phyloP scores from a whole-genome alignment of 208 protist species.

The Blastocrithidia nonstop region DNA sequence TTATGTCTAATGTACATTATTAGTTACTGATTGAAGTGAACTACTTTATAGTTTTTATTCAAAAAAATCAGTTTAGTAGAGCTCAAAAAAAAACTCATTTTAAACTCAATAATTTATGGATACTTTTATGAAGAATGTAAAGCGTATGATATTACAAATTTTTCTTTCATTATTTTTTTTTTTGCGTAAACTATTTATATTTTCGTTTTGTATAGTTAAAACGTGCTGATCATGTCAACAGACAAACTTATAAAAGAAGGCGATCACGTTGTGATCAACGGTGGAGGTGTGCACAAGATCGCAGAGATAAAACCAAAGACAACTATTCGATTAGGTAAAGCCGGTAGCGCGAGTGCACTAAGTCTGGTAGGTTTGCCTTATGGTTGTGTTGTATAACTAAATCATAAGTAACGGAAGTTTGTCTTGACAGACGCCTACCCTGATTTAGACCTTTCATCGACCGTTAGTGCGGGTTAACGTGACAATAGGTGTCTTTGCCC shows the following conservation, averaged over 20 bases:
- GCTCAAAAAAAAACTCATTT: too few relatives aligned
- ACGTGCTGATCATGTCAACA: too few relatives aligned
- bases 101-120: too few relatives aligned
- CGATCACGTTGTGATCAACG: slow-evolving; percentile 74
- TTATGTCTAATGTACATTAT: too few relatives aligned
- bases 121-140: too few relatives aligned
- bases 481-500: slow-evolving; percentile 78
- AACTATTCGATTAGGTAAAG: slow-evolving; percentile 47
- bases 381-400: slow-evolving; percentile 56
- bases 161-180: too few relatives aligned
- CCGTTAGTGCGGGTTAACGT: slow-evolving; percentile 9
- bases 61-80: too few relatives aligned
- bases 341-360: slow-evolving; percentile 29
- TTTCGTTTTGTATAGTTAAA: too few relatives aligned
- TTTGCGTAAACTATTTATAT: too few relatives aligned
- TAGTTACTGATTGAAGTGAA: too few relatives aligned
- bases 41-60: too few relatives aligned
- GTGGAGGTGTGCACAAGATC: slow-evolving; percentile 53
- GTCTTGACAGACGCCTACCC: slow-evolving; percentile 60
- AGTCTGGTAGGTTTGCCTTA: slow-evolving; percentile 71
- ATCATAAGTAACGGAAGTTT: slow-evolving; percentile 33
- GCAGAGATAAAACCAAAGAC: slow-evolving; percentile 32
- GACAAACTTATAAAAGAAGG: slow-evolving; percentile 54
- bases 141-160: too few relatives aligned
- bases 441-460: slow-evolving; percentile 67